Percentiles rank a stretch among this genome's conserved stretches.
These are phyloP conservation scores for Aureobasidium sp. DNA, from an alignment of 2,329 filamentous ascomycete species.

Conservation along the genomic window DNA sequence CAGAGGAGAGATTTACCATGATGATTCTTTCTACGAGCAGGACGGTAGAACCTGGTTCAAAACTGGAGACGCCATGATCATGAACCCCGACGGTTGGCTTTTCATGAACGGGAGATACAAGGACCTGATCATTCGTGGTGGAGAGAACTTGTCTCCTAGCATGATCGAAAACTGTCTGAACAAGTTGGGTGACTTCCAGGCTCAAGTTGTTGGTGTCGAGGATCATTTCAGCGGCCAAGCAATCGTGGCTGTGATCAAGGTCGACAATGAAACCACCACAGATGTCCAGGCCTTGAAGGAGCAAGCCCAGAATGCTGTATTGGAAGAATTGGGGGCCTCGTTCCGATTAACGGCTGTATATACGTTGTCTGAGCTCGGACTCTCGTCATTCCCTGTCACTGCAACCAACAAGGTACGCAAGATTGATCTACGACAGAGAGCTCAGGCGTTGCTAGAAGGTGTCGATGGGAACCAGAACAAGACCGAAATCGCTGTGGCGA, in stretches of 20 bases:
- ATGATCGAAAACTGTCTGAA: slow-evolving; percentile 29
- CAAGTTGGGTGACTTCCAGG: slow-evolving; percentile 23
- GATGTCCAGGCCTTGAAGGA: not conserved
- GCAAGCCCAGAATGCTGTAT: not conserved
- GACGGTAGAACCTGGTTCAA: slow-evolving; percentile 48
- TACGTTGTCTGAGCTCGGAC: not conserved
- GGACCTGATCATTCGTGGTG: slow-evolving; percentile 42
- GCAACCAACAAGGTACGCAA: not conserved
- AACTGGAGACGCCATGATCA: slow-evolving; percentile 51
- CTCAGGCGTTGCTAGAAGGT: too few relatives aligned
- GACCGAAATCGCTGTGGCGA: not conserved
- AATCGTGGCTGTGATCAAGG: not conserved
- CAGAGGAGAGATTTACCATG: not conserved
- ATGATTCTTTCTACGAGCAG: not conserved
- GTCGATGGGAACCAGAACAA: not conserved
- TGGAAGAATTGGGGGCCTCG: not conserved
- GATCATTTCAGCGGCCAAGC: not conserved
- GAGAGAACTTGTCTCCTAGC: slow-evolving; percentile 53
- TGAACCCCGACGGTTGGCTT: slow-evolving; percentile 36
- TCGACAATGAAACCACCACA: not conserved
- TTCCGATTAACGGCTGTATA: not conserved
- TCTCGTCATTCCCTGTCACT: not conserved
- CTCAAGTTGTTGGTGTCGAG: not conserved
- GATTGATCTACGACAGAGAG: not conserved
- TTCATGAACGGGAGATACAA: slow-evolving; percentile 29